phyloP scores from a whole-genome alignment of 805 yeast genomes.

The Starmerella apis region DNA sequence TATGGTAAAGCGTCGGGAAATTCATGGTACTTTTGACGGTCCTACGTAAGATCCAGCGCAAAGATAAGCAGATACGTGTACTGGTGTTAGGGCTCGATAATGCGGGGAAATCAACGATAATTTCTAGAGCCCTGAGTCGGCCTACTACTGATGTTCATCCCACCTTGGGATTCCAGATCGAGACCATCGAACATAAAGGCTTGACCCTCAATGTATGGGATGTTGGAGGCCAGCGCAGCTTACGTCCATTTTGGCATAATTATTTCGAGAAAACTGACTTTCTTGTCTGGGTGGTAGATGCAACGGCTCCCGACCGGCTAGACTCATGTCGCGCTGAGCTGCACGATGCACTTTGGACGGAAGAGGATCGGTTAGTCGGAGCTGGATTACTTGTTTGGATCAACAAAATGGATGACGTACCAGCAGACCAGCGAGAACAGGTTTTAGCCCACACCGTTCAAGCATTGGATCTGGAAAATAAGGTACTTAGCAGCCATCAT shows the following conservation, averaged over 20 bases:
- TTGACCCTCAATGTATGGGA: conserved; percentile 46
- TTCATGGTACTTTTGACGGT: conserved; percentile 72
- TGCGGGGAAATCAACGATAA: conserved; percentile 82
- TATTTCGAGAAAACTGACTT: conserved; percentile 76
- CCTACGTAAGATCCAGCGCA: conserved; percentile 69
- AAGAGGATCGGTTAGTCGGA: conserved; percentile 60
- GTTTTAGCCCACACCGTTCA: background rate
- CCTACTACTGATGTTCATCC: conserved; percentile 58
- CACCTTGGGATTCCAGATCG: conserved; percentile 81
- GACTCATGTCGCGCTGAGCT: conserved; percentile 58
- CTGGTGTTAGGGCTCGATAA: conserved; percentile 79
- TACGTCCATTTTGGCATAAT: conserved; percentile 87
- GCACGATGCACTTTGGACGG: conserved; percentile 40
- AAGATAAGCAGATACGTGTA: conserved; percentile 66
- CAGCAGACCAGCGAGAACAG: conserved; percentile 19
- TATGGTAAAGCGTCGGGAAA: too few relatives aligned
- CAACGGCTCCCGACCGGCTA: conserved; percentile 48
- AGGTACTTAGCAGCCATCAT: conserved; percentile 34
- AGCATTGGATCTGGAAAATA: conserved; percentile 29
- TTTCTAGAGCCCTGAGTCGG: conserved; percentile 44
- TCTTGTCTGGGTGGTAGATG: conserved; percentile 79
- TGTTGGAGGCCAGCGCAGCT: conserved; percentile 78
- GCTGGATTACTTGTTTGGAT: conserved; percentile 56
- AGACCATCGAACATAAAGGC: conserved; percentile 38
- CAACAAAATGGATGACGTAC: conserved; percentile 54